Evolutionary conservation across 1,284 basidiomycete genomes (phyloP).

Genomic region (Tilletiopsis washingtonensis): DNA sequence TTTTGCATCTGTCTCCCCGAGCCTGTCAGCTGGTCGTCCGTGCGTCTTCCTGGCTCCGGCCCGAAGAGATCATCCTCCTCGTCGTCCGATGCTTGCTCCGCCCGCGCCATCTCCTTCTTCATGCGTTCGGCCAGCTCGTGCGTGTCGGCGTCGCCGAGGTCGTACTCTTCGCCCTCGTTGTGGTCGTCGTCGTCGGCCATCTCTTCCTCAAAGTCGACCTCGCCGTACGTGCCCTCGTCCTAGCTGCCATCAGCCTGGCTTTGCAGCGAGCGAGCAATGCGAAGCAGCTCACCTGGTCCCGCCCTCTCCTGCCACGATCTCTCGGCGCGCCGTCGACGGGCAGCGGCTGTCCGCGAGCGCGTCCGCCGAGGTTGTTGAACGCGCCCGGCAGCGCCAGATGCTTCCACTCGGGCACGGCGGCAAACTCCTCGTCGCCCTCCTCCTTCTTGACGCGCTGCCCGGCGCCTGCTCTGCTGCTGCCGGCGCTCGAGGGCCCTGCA

Average conservation of each 20-base stretch:
- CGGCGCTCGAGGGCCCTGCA: neutral
- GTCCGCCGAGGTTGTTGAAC: too few species aligned
- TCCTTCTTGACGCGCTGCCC: neutral
- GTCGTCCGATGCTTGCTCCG: conserved; percentile 33
- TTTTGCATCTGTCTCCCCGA: conserved; percentile 46
- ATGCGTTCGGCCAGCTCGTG: conserved; percentile 44
- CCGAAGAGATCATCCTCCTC: conserved; percentile 22
- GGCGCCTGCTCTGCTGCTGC: neutral
- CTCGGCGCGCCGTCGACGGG: neutral
- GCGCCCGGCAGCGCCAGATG: neutral
- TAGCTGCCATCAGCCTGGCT: conserved; percentile 8
- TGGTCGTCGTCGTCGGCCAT: conserved; percentile 45
- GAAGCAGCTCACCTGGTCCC: neutral
- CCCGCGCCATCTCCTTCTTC: conserved; percentile 43
- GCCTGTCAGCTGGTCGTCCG: conserved; percentile 37
- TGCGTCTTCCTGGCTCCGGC: conserved; percentile 9
- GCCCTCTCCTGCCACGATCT: neutral
- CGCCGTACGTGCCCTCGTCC: conserved; percentile 29
- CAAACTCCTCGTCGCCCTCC: neutral
- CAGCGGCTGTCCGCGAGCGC: too few species aligned
- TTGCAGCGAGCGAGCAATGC: neutral
- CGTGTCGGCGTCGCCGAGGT: conserved; percentile 34
- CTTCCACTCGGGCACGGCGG: neutral
- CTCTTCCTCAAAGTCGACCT: conserved; percentile 43
- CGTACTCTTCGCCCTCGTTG: conserved; percentile 8